phyloP scores from a whole-genome alignment of 768 basidiomycete species.

The Leccinum aurantiacum region DNA sequence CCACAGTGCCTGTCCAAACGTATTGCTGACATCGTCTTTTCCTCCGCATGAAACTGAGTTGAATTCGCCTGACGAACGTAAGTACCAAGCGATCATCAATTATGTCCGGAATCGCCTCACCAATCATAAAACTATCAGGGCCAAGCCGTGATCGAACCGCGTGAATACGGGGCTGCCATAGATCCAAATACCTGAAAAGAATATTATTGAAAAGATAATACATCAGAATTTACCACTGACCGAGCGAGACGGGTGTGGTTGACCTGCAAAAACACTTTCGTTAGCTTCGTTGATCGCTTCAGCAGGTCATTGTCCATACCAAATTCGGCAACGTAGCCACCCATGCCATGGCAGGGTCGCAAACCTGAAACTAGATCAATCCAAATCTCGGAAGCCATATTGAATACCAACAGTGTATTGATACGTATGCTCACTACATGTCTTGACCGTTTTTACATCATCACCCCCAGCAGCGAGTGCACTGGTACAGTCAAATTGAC shows the following conservation, averaged over 20 bases:
- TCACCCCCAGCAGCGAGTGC: slow-evolving; percentile 48
- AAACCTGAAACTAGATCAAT: not conserved
- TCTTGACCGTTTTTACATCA: slow-evolving; percentile 40
- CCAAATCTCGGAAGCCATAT: not conserved
- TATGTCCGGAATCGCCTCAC: slow-evolving; percentile 21
- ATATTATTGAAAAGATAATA: not conserved
- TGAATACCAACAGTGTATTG: slow-evolving; percentile 46
- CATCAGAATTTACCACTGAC: slow-evolving; percentile 28
- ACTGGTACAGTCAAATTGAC: slow-evolving; percentile 46
- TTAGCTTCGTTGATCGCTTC: not conserved
- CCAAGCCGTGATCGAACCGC: slow-evolving; percentile 48
- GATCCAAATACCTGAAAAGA: slow-evolving; percentile 46
- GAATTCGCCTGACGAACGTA: slow-evolving; percentile 43
- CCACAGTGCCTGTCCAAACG: slow-evolving; percentile 57
- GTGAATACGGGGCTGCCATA: slow-evolving; percentile 54
- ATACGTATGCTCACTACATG: slow-evolving; percentile 55
- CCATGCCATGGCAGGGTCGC: not conserved
- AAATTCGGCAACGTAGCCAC: not conserved
- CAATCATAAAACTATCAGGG: slow-evolving; percentile 48
- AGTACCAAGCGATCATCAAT: not conserved
- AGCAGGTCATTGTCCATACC: not conserved
- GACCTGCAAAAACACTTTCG: slow-evolving; percentile 33
- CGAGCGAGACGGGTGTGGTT: slow-evolving; percentile 52
- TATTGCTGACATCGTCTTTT: slow-evolving; percentile 49
- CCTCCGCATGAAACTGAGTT: slow-evolving; percentile 58